phyloP scores from a whole-genome alignment of 2,329 filamentous ascomycete species.

The Ceratocystis destructans region DNA sequence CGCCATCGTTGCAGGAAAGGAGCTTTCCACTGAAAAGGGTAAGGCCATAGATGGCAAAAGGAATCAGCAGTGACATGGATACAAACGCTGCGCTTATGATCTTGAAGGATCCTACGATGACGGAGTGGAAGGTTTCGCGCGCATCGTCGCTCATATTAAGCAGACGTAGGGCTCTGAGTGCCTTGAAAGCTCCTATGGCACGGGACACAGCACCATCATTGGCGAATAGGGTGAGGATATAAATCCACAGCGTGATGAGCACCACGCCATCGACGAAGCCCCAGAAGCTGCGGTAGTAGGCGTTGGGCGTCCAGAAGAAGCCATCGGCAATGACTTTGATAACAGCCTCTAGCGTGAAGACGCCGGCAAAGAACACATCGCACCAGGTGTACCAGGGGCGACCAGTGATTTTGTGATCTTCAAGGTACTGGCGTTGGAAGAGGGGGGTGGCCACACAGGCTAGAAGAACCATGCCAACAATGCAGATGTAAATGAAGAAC shows the following conservation, averaged over 20 bases:
- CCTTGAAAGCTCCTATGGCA: slow-evolving; percentile 93
- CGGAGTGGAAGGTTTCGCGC: slow-evolving; percentile 90
- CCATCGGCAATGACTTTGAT: slow-evolving; percentile 95
- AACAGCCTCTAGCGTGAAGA: slow-evolving; percentile 74
- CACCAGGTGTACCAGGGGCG: slow-evolving; percentile 78
- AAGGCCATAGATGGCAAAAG: slow-evolving; percentile 89
- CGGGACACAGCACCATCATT: slow-evolving; percentile 75
- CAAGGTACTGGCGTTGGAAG: slow-evolving; percentile 80
- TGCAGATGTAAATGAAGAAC: slow-evolving; percentile 81
- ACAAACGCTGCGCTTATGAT: slow-evolving; percentile 87
- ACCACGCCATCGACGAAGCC: slow-evolving; percentile 90
- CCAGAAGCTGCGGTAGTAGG: slow-evolving; percentile 93
- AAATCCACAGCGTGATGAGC: slow-evolving; percentile 87
- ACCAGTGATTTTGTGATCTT: slow-evolving; percentile 32
- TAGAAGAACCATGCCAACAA: slow-evolving; percentile 94
- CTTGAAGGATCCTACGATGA: slow-evolving; percentile 89
- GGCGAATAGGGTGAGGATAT: slow-evolving; percentile 68
- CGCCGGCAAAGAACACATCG: slow-evolving; percentile 72
- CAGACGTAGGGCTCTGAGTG: slow-evolving; percentile 74
- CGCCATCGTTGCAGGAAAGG: slow-evolving; percentile 55
- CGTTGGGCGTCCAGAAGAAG: slow-evolving; percentile 92
- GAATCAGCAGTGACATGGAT: slow-evolving; percentile 83
- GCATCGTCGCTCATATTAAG: slow-evolving; percentile 95
- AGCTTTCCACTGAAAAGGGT: slow-evolving; percentile 84
- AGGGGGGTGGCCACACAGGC: slow-evolving; percentile 89